Evolutionary conservation across 202 grass and related monocot species (phyloP).

Genomic region (Carex sylvatica): DNA sequence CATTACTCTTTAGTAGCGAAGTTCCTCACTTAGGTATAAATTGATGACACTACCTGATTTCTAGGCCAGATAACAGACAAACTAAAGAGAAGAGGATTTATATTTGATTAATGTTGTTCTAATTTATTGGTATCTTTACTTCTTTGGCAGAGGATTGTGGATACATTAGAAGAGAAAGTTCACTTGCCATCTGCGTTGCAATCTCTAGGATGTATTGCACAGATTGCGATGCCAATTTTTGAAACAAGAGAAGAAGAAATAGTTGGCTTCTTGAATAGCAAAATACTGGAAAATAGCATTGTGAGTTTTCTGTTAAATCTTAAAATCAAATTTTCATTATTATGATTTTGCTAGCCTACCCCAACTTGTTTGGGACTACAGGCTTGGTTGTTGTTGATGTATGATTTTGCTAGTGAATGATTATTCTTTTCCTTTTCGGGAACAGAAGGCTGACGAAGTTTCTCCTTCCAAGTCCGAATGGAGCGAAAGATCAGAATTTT

Average conservation of each 20-base stretch:
- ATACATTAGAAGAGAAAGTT: slow-evolving; percentile 90
- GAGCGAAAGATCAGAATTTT: slow-evolving; percentile 66
- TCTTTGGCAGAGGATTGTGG: slow-evolving; percentile 86
- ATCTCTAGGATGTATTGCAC: slow-evolving; percentile 96
- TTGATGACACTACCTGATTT: not conserved
- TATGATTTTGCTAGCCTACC: slow-evolving; percentile 4
- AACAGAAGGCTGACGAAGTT: slow-evolving; percentile 51
- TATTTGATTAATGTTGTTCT: not conserved
- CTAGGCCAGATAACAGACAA: not conserved
- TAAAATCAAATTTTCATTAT: slow-evolving; percentile 36
- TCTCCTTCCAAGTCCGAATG: slow-evolving; percentile 71
- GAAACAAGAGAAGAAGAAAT: slow-evolving; percentile 99
- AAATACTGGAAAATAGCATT: slow-evolving; percentile 74
- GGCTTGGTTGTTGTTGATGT: too few relatives aligned
- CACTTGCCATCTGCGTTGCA: slow-evolving; percentile 92
- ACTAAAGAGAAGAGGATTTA: not conserved
- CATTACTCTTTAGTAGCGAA: not conserved
- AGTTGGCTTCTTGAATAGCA: slow-evolving; percentile 75
- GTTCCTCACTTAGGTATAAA: not conserved
- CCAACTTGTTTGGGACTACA: too few relatives aligned
- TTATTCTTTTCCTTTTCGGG: slow-evolving; percentile 26
- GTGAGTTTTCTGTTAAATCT: slow-evolving; percentile 41
- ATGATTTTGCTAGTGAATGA: slow-evolving; percentile 21
- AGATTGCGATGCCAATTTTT: slow-evolving; percentile 96
- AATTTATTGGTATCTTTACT: slow-evolving; percentile 19